Evolutionary conservation across 1,284 basidiomycete genomes (phyloP).

Genomic region (Taiwanofungus camphoratus): DNA sequence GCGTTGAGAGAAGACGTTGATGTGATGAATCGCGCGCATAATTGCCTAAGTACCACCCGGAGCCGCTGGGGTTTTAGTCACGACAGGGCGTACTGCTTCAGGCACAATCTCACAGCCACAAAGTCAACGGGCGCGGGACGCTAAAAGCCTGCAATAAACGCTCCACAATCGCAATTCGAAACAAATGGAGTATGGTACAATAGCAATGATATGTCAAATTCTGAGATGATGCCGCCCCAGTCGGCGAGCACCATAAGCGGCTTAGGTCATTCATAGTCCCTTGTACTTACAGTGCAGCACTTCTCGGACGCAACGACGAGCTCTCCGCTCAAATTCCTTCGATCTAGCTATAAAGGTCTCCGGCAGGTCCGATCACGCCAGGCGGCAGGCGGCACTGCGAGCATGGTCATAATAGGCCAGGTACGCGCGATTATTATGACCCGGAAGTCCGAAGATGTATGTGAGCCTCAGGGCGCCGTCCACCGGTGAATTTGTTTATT

Average conservation of each 20-base stretch:
- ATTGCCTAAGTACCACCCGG: slow-evolving; percentile 27
- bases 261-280: slow-evolving; percentile 10
- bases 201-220: slow-evolving; percentile 22
- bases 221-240: slow-evolving; percentile 20
- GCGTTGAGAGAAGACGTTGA: slow-evolving; percentile 18
- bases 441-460: slow-evolving; percentile 13
- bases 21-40: slow-evolving; percentile 18
- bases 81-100: slow-evolving; percentile 15
- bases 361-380: slow-evolving; percentile 17
- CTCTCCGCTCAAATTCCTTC: slow-evolving; percentile 18
- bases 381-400: slow-evolving; percentile 2
- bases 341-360: slow-evolving; percentile 21
- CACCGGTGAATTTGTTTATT: too few species aligned
- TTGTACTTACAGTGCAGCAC: slow-evolving; percentile 1
- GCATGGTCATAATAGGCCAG: slow-evolving; percentile 13
- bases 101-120: slow-evolving; percentile 33
- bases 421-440: slow-evolving; percentile 19
- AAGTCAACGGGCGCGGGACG: slow-evolving; percentile 16
- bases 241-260: slow-evolving; percentile 18
- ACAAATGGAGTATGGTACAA: slow-evolving; percentile 21
- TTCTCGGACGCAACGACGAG: slow-evolving; percentile 2
- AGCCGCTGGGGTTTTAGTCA: slow-evolving; percentile 18
- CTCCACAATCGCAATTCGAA: slow-evolving; percentile 2
- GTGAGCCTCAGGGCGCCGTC: background rate
- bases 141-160: slow-evolving; percentile 1